Percentiles rank a stretch among this genome's conserved stretches.
These are phyloP conservation scores for Paragyromitra xinjiangensis DNA, from an alignment of 495 filamentous ascomycete genomes.

Conservation along the genomic window DNA sequence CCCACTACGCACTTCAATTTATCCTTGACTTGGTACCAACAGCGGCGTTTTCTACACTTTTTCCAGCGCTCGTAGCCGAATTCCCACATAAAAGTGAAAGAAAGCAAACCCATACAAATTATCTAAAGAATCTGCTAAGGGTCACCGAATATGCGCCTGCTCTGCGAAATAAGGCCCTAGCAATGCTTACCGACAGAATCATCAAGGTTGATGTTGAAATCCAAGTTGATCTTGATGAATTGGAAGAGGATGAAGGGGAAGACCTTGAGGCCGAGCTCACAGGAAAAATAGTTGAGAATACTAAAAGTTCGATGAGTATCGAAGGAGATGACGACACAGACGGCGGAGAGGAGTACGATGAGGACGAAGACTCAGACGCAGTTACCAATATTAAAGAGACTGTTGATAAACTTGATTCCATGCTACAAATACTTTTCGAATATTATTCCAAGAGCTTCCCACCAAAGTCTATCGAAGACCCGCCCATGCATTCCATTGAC, in stretches of 20 bases:
- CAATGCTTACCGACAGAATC: conserved; percentile 79
- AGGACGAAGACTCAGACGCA: conserved; percentile 63
- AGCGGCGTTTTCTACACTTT: conserved; percentile 72
- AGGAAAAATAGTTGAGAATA: conserved; percentile 67
- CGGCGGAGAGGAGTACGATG: conserved; percentile 70
- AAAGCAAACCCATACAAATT: conserved; percentile 75
- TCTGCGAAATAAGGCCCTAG: conserved; percentile 81
- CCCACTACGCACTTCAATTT: conserved; percentile 78
- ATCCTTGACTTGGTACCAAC: conserved; percentile 80
- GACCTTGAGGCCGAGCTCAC: conserved; percentile 63
- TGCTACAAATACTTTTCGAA: conserved; percentile 87
- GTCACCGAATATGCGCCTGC: conserved; percentile 79
- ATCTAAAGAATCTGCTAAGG: conserved; percentile 79
- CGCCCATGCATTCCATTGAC: conserved; percentile 62
- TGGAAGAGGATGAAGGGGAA: conserved; percentile 76
- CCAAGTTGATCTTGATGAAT: conserved; percentile 87
- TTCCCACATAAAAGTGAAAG: conserved; percentile 80
- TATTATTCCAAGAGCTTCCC: conserved; percentile 77
- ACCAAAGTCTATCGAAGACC: conserved; percentile 59
- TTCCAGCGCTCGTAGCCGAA: conserved; percentile 68
- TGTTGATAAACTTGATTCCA: conserved; percentile 89
- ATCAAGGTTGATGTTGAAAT: conserved; percentile 95
- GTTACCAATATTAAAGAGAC: conserved; percentile 75
- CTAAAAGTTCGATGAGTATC: conserved; percentile 58
- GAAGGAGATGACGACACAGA: conserved; percentile 63